phyloP scores from a whole-genome alignment of 352 stramenopile species.

The Globisporangium nunn region DNA sequence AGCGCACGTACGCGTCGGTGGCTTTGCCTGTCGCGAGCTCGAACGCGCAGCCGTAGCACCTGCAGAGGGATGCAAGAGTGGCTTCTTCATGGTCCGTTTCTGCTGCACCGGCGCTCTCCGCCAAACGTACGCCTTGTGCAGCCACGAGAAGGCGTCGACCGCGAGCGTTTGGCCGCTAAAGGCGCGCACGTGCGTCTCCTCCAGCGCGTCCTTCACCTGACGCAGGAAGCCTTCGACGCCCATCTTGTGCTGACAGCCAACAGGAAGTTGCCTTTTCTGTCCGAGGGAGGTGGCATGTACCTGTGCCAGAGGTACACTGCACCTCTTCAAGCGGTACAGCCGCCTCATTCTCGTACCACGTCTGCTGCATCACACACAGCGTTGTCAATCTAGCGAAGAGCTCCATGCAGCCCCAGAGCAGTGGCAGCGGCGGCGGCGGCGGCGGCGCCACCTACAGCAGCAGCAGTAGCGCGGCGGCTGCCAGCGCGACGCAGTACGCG shows the following conservation, averaged over 20 bases:
- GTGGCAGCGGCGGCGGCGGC: neutral
- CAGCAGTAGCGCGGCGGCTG: slow-evolving; percentile 4
- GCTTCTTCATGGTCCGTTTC: too few species aligned
- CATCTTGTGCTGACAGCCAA: slow-evolving; percentile 13
- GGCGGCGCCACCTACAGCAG: slow-evolving; percentile 10
- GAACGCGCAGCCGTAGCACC: slow-evolving; percentile 73
- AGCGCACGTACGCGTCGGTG: slow-evolving; percentile 60
- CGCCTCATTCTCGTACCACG: neutral
- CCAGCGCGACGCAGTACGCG: slow-evolving; percentile 10
- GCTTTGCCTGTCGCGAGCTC: slow-evolving; percentile 56
- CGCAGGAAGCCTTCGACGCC: slow-evolving; percentile 63
- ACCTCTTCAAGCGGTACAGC: neutral
- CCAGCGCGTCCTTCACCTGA: slow-evolving; percentile 43
- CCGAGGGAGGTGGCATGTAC: neutral
- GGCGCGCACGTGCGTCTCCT: slow-evolving; percentile 41
- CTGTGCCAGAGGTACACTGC: neutral
- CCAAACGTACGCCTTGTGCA: slow-evolving; percentile 64
- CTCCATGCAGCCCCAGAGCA: slow-evolving; percentile 15
- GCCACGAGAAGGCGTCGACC: slow-evolving; percentile 71
- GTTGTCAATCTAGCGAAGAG: neutral
- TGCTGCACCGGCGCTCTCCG: too few species aligned
- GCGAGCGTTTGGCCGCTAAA: slow-evolving; percentile 53
- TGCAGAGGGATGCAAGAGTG: slow-evolving; percentile 7
- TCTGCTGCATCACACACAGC: neutral
- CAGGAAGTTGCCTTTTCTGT: neutral